Percentiles rank a stretch among this genome's conserved stretches.
These are phyloP conservation scores for Bidens hawaiensis DNA, from an alignment of 140 eudicot species.

Conservation along the genomic window DNA sequence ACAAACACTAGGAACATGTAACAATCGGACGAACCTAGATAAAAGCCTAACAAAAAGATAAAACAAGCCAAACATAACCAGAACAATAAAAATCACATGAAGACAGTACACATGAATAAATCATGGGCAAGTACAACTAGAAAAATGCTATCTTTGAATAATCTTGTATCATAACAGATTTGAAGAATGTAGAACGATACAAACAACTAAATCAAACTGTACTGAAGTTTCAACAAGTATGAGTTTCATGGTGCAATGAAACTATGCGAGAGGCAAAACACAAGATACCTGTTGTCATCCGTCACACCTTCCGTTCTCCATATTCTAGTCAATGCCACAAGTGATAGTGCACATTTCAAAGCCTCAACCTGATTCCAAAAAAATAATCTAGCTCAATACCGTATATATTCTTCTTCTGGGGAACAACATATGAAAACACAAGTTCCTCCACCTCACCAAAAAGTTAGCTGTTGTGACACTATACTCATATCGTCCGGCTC, in stretches of 20 bases:
- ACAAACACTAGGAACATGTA: slow-evolving; percentile 3
- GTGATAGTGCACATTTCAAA: slow-evolving; percentile 83
- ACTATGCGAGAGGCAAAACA: background rate
- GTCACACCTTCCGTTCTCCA: slow-evolving; percentile 94
- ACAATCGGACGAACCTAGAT: background rate
- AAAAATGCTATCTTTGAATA: background rate
- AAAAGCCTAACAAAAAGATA: background rate
- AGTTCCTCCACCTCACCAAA: too few relatives aligned
- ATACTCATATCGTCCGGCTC: slow-evolving; percentile 95
- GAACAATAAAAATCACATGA: too few relatives aligned
- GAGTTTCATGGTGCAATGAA: slow-evolving; percentile 8
- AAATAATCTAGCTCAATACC: too few relatives aligned
- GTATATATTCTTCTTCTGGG: too few relatives aligned
- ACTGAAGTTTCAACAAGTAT: background rate
- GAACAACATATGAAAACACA: too few relatives aligned
- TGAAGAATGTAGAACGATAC: background rate
- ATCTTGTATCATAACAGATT: background rate
- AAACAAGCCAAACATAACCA: background rate
- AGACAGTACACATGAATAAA: too few relatives aligned
- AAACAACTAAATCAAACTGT: background rate
- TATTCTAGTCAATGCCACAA: slow-evolving; percentile 68
- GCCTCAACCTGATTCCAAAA: slow-evolving; percentile 75
- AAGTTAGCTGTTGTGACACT: slow-evolving; percentile 98
- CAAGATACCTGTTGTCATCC: slow-evolving; percentile 82
- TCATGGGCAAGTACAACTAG: slow-evolving; percentile 6